Evolutionary conservation across 805 yeast species (phyloP), one percentile per base, ranked within the genome.

Genomic region (Metschnikowia borealis): DNA sequence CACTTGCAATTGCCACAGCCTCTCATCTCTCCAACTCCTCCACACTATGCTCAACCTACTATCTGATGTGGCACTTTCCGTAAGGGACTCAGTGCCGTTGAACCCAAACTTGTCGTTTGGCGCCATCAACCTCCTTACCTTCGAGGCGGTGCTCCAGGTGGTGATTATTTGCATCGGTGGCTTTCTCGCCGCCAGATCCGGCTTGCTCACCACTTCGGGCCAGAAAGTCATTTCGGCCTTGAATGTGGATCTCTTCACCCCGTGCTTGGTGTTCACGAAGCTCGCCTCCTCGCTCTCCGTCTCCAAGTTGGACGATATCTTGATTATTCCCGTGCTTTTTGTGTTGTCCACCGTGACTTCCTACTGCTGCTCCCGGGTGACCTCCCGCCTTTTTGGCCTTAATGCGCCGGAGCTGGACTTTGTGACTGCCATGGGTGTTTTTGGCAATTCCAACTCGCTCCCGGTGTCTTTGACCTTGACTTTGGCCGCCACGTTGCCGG

Each of bases 401-500:
- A 87, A 87, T 59, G 80, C 73, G 44, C 81, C 87, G 13, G 97
- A 94, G 68, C 64, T 88, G 3, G 91, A 92, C 69, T 92, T 89
- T 61, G 97, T 94, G 45, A 86, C 95, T 20, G 98, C 97, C 2
- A 94, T 94, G 95, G 89, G 94, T 2, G 96, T 91, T 5, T 92
- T 92, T 69, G 98, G 97, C 47, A 94, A 92, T 69, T 89, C 96
- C 40, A 92, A 92, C 73, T 87, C 96, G 10, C 78, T 92, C 49
- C 98, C 99, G 0, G 98, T 92, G 1, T 89, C 97, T 0, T 76
- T 94, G 56, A 87, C 94, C 1, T 72, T 94, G 50, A 85, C 96
- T 0, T 72, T 87, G 55, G 83, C 91, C 1, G 84, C 84, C 62
- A 83, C 92, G 0, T 71, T 87, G 52, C 95, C 94, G 2, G 81